phyloP scores from a whole-genome alignment of 257 asterid genomes.

The Voacanga thouarsii region DNA sequence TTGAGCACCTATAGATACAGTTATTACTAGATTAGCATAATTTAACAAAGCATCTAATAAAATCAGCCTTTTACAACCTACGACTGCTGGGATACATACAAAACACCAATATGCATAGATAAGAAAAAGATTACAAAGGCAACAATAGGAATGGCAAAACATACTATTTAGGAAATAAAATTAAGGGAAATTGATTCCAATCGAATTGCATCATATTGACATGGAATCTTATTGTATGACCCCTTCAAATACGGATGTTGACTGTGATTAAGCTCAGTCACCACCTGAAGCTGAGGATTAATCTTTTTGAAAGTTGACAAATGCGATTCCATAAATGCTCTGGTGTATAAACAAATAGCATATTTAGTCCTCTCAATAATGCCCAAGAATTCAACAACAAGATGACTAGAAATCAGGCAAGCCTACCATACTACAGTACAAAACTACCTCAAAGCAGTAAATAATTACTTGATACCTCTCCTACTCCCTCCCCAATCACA shows the following conservation, averaged over 20 bases:
- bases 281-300: slow-evolving; percentile 87
- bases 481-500: slow-evolving; percentile 94
- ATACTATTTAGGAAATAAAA: background rate
- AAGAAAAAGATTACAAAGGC: background rate
- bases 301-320: slow-evolving; percentile 62
- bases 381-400: background rate
- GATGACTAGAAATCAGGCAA: background rate
- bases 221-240: slow-evolving; percentile 50
- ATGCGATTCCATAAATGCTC: slow-evolving; percentile 82
- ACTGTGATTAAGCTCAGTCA: slow-evolving; percentile 80
- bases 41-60: background rate
- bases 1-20: background rate
- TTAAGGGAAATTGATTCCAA: background rate
- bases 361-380: background rate
- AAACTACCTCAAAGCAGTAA: background rate
- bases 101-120: background rate
- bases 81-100: background rate
- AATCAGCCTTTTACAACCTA: background rate
- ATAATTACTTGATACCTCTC: slow-evolving; percentile 72
- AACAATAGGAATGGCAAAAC: background rate
- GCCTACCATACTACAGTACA: background rate
- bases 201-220: background rate
- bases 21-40: background rate
- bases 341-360: slow-evolving; percentile 13
- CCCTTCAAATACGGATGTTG: slow-evolving; percentile 85